Percentiles rank a stretch among this genome's conserved stretches.
Conservation (phyloP, 2,329 filamentous ascomycete species). For the Macrophomina tecta region DNA sequence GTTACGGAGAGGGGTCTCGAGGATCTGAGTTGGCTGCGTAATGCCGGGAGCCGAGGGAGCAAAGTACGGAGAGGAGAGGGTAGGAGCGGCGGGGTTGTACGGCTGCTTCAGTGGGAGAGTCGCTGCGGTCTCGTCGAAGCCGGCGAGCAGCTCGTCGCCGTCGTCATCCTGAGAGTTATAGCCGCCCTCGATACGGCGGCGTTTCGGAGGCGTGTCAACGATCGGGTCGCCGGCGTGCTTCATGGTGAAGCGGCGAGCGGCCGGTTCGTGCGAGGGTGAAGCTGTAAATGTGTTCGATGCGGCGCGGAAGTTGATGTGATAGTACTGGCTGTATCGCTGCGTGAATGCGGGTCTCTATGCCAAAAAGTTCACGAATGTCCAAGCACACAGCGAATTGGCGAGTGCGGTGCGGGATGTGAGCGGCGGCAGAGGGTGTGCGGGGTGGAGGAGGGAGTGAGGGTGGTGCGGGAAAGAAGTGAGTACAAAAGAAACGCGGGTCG, state of each 20-base stretch:
- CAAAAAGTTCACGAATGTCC: too few relatives aligned
- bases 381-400: too few relatives aligned
- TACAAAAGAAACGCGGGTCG: conserved; percentile 14
- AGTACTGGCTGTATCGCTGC: too few relatives aligned
- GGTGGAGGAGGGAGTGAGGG: background rate
- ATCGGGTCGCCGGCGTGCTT: conserved; percentile 1
- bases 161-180: conserved; percentile 49
- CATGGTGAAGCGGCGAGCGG: background rate
- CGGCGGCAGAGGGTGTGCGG: background rate
- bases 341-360: background rate
- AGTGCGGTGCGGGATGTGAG: too few relatives aligned
- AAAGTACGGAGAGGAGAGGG: background rate
- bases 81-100: background rate
- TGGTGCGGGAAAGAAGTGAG: background rate
- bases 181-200: background rate
- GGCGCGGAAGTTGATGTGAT: too few relatives aligned
- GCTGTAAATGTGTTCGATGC: too few relatives aligned
- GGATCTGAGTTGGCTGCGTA: conserved; percentile 68
- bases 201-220: conserved; percentile 9
- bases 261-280: too few relatives aligned
- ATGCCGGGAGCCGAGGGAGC: background rate
- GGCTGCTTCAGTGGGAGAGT: background rate
- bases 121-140: conserved; percentile 54
- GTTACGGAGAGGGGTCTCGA: conserved; percentile 50
- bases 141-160: conserved; percentile 57